Evolutionary conservation across 495 filamentous ascomycete species (phyloP), one percentile per base, ranked within the genome.

Genomic region (Aspergillus biplanus): DNA sequence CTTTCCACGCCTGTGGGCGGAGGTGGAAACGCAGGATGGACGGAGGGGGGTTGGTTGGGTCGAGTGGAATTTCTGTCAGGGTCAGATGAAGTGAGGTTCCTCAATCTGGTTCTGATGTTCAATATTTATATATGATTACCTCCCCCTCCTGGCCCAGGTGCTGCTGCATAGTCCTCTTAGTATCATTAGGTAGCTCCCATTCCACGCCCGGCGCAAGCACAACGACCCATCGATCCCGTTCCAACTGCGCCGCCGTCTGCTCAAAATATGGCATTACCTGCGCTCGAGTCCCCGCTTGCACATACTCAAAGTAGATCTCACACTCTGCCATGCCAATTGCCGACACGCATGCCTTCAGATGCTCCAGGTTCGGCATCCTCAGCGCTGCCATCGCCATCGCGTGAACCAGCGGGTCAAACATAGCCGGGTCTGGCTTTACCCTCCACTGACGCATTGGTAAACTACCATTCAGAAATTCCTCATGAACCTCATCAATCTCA

Each of bases 401-500:
- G 1, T n/a, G 13, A 33, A 64, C 18, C 4, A 64, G 27, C 0
- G 56, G 48, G 32, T 59, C 13, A 32, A 59, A 64, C 37, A 55
- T 55, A 0, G 34, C 33, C 0, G 15, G 33, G 16, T 59, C 62
- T 3, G 62, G 62, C 12, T 18, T 9, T 2, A 15, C 44, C n/a
- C 62, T 16, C 62, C 62, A 64, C 12, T 27, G 18, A 13, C 59
- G 31, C 4, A 12, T 18, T 3, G 62, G 56, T 5, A 18, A 13
- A 13, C 55, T 12, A 0, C 62, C 62, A 31, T 65, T 56, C 7
- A 59, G 37, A 32, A 13, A 15, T 1, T 33, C n/a, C 18, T 59
- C 56, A 9, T 16, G 7, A 8, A 34, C 13, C n/a, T 56, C 35
- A 12, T 49, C 31, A 0, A 55, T 15, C 4, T 15, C 12, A 39